These are phyloP conservation scores for Cutaneotrichosporon daszewskae DNA, from an alignment of 1,284 basidiomycete genomes.

Conservation along the genomic window DNA sequence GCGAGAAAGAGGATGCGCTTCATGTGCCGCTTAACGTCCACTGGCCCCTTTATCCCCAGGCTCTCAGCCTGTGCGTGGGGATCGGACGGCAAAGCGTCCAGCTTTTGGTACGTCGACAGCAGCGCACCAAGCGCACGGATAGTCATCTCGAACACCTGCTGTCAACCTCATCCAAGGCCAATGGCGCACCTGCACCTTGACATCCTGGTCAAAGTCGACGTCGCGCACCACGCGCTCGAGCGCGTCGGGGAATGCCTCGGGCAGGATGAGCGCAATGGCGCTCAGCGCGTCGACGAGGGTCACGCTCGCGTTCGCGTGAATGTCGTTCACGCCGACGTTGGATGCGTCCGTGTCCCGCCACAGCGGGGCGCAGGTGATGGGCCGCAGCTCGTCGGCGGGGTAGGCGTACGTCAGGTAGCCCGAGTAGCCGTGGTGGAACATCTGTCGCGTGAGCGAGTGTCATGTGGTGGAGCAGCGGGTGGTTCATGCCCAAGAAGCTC, in stretches of 20 bases:
- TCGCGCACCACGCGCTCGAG: conserved; percentile 28
- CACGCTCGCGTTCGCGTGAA: conserved; percentile 57
- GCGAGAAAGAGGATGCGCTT: conserved; percentile 68
- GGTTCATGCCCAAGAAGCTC: not conserved
- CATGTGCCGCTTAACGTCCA: conserved; percentile 64
- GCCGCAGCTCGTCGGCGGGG: conserved; percentile 62
- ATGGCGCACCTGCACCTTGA: conserved; percentile 53
- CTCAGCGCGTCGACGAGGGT: conserved; percentile 44
- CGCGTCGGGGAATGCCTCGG: conserved; percentile 31
- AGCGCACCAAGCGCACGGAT: conserved; percentile 84
- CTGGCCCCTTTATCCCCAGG: conserved; percentile 17
- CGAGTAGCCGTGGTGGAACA: conserved; percentile 44
- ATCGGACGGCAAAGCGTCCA: conserved; percentile 49
- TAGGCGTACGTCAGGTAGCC: conserved; percentile 46
- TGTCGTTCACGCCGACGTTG: conserved; percentile 57
- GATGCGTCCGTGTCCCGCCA: conserved; percentile 26
- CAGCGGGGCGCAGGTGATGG: conserved; percentile 66
- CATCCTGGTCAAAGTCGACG: conserved; percentile 45
- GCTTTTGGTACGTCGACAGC: conserved; percentile 74
- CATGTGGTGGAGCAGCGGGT: not conserved
- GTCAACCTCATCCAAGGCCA: not conserved
- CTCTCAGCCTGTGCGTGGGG: conserved; percentile 14
- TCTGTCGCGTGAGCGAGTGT: conserved; percentile 27
- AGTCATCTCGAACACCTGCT: conserved; percentile 55
- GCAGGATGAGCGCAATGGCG: conserved; percentile 36